A percentile compares a stretch with the other conserved stretches of the same genome.
Conservation (phyloP, 148 eudicot species). For the Linanthus parryae region DNA sequence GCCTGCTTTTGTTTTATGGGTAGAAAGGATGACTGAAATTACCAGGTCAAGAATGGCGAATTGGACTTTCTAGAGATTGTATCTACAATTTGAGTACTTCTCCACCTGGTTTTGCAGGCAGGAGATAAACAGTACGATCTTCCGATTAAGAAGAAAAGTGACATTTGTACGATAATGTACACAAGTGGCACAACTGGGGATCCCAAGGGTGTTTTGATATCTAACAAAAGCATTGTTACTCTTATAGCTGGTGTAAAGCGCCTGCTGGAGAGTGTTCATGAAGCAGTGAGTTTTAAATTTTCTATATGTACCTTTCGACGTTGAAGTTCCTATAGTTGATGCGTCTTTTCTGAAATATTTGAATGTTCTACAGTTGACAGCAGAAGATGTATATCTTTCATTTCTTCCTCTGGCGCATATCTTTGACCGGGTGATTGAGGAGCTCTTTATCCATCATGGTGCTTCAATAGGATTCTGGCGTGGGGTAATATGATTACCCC, state of each 20-base stretch:
- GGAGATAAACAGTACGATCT: constrained; percentile 59
- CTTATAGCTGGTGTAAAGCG: constrained; percentile 80
- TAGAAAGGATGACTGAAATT: too few species aligned
- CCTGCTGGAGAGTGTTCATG: constrained; percentile 62
- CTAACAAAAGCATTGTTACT: constrained; percentile 82
- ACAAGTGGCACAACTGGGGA: constrained; percentile 99
- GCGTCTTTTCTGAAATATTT: too few species aligned
- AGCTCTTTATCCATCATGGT: constrained; percentile 67
- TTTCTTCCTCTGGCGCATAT: constrained; percentile 98
- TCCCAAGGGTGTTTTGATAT: constrained; percentile 93
- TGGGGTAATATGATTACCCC: constrained; percentile 58
- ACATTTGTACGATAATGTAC: constrained; percentile 97
- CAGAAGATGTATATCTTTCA: constrained; percentile 75
- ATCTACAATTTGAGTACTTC: neutral
- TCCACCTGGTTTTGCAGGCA: constrained; percentile 42
- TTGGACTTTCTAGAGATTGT: constrained; percentile 1
- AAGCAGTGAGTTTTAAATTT: constrained; percentile 42
- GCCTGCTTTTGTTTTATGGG: too few species aligned
- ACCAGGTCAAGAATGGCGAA: neutral
- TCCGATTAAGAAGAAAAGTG: constrained; percentile 59
- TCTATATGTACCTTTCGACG: too few species aligned
- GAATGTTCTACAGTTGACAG: constrained; percentile 44
- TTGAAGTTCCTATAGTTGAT: too few species aligned
- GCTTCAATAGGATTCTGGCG: constrained; percentile 97
- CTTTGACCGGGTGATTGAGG: constrained; percentile 96